phyloP scores from a whole-genome alignment of 305 asterid genomes.

The Fraxinus sp. region DNA sequence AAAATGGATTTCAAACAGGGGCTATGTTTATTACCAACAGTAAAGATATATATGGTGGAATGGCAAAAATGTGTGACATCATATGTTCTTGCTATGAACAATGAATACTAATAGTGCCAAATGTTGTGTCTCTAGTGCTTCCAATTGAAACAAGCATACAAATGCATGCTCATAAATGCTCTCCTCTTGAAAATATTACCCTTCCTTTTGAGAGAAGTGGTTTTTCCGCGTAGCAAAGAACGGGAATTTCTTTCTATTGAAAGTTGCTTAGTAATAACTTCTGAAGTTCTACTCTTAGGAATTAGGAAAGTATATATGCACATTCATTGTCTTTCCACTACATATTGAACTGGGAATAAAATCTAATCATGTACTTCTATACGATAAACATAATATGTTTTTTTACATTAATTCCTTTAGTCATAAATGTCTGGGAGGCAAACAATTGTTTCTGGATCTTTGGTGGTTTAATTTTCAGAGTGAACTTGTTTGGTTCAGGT shows the following conservation, averaged over 20 bases:
- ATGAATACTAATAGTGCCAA: not conserved
- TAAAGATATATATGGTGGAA: not conserved
- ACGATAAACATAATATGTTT: not conserved
- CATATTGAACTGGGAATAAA: not conserved
- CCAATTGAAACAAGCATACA: not conserved
- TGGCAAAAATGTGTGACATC: not conserved
- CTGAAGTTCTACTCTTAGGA: not conserved
- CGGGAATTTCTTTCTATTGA: not conserved
- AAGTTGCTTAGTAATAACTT: not conserved
- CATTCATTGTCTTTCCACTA: not conserved
- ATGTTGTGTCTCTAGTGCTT: not conserved
- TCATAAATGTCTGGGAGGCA: not conserved
- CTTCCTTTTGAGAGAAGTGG: not conserved
- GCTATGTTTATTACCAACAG: not conserved
- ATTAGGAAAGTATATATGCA: not conserved
- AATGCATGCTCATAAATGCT: not conserved
- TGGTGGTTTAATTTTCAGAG: not conserved
- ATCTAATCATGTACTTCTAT: not conserved
- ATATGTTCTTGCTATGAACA: not conserved
- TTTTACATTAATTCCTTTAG: not conserved
- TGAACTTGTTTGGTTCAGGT: not conserved
- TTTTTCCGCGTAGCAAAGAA: not conserved
- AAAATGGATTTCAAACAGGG: no score
- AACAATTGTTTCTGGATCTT: conserved; percentile 1
- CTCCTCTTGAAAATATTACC: not conserved